Base-by-base conservation (phyloP, 768 basidiomycete species). In the Hemileccinum rubropunctum region DNA sequence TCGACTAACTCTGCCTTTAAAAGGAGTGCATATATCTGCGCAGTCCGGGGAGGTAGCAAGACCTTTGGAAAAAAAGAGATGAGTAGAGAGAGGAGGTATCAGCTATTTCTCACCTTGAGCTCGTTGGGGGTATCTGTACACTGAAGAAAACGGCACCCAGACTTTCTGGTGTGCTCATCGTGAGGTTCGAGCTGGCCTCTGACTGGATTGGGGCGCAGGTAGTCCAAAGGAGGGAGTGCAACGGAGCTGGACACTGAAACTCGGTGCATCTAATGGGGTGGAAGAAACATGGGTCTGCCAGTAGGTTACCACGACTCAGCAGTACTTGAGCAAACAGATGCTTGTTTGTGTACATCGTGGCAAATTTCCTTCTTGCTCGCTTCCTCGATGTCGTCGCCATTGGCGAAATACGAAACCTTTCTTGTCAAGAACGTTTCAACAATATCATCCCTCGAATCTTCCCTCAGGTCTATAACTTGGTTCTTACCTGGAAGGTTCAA, bases 401-500 rank as follows among this genome's bases (percentile, higher is more conserved):
- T 85, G 58, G 81, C 80, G 53, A 82, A 74, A 66, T 95, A 95
- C 69, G 92, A 95, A 64, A 70, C 78, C 23, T 89, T 93, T 61
- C 77, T 97, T 52, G 73, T 97, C 50, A 79, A 84, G 48, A 97
- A 98, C 71, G 83, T 89, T 20, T 83, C 86, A 2, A 84, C 89
- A 18, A 89, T 98, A 44, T 84, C 88, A 17, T 81, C 84, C n/a
- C 71, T 98, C 58, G 95, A 98, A 69, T 91, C 88, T 15, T 83
- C 88, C 23, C 70, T 98, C 56, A 78, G 92, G 56, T 94, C 92
- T 34, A 71, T 98, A 50, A 94, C 93, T 40, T 98, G 95, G 94
- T 84, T 98, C 60, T 73, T 98, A 38, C 95, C 95, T 38, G 95
- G 95, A 52, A 81, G 94, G 56, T 98, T 98, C 80, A 93, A 92